Conservation (phyloP, 805 yeast genomes). For the Pichia californica region DNA sequence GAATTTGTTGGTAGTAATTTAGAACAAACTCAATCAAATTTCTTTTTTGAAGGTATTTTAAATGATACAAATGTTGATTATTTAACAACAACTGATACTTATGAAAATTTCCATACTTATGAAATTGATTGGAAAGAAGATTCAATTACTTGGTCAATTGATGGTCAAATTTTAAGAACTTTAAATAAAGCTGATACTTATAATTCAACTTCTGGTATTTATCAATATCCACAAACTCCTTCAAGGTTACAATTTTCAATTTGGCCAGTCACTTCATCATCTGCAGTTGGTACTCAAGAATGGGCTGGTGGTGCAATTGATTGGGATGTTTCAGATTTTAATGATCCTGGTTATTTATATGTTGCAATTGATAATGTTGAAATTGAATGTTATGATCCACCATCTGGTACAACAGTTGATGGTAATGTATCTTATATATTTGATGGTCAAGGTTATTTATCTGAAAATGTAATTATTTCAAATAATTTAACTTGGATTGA, state of each 20-base stretch:
- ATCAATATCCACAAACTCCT: constrained; percentile 68
- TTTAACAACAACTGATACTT: constrained; percentile 45
- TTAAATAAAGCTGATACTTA: constrained; percentile 53
- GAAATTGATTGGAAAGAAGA: constrained; percentile 81
- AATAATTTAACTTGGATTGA: constrained; percentile 57
- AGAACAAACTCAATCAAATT: constrained; percentile 67
- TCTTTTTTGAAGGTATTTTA: constrained; percentile 66
- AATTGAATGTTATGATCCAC: constrained; percentile 69
- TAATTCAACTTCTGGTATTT: constrained; percentile 52
- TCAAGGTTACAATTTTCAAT: constrained; percentile 64
- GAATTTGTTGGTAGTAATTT: constrained; percentile 79
- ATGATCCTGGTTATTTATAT: constrained; percentile 75
- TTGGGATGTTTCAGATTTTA: constrained; percentile 74
- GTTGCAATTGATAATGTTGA: constrained; percentile 54
- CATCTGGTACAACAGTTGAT: constrained; percentile 39
- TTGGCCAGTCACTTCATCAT: constrained; percentile 69
- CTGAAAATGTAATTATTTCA: constrained; percentile 51
- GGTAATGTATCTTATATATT: constrained; percentile 49
- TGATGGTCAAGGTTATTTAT: constrained; percentile 42
- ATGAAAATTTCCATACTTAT: constrained; percentile 64
- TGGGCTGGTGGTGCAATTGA: constrained; percentile 88
- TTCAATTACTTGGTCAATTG: constrained; percentile 60
- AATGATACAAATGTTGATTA: constrained; percentile 56
- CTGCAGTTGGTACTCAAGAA: constrained; percentile 56
- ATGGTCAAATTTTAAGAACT: constrained; percentile 63